Conservation (phyloP, 2,329 filamentous ascomycete genomes). For the Nakataea oryzae region DNA sequence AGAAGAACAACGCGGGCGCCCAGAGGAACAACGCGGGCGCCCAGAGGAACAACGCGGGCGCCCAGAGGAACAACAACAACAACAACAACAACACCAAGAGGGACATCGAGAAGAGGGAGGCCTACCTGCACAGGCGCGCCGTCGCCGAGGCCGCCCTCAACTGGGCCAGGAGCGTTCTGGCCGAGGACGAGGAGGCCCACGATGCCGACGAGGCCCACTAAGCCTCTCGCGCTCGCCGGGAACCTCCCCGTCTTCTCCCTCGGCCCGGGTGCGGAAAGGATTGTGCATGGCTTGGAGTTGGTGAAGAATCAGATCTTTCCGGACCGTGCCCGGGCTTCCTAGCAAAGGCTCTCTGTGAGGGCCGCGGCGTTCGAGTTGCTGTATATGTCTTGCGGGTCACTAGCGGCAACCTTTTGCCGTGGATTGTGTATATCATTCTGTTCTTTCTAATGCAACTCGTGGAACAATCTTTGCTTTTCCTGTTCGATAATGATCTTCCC, state of each 20-base stretch:
- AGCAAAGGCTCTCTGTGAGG: not conserved
- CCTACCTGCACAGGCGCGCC: not conserved
- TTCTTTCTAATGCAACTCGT: not conserved
- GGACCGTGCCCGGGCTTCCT: not conserved
- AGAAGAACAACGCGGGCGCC: not conserved
- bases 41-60: not conserved
- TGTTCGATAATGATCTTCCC: not conserved
- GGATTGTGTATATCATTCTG: not conserved
- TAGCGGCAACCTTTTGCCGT: not conserved
- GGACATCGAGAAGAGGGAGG: not conserved
- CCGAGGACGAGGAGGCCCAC: not conserved
- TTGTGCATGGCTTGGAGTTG: too few species aligned
- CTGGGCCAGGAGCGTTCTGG: not conserved
- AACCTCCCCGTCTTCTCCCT: not conserved
- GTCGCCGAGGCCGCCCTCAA: not conserved
- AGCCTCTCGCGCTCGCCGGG: not conserved
- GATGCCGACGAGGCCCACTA: not conserved
- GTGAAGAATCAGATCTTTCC: not conserved
- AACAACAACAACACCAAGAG: constrained; percentile 1
- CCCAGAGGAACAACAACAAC: not conserved
- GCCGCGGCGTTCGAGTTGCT: not conserved
- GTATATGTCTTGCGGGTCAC: not conserved
- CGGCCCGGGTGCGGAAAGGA: not conserved
- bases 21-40: not conserved
- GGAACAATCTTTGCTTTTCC: not conserved